These are phyloP conservation scores for Mitragyna speciosa DNA, from an alignment of 257 asterid genomes.

Conservation along the genomic window DNA sequence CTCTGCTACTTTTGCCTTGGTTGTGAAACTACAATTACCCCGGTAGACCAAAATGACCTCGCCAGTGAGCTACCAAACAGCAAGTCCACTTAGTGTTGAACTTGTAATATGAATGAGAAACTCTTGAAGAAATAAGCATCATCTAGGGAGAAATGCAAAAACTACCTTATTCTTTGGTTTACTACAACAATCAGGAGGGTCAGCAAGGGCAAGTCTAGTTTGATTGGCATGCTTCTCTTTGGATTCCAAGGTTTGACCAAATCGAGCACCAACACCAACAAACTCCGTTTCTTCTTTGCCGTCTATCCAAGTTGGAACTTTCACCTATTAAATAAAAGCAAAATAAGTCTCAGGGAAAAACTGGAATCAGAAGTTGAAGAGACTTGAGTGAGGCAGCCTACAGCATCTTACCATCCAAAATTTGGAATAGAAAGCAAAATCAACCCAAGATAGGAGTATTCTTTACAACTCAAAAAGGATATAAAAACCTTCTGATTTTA, in stretches of 20 bases:
- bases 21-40: conserved; percentile 83
- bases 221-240: conserved; percentile 94
- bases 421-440: neutral
- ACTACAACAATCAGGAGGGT: conserved; percentile 91
- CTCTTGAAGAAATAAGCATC: conserved; percentile 2
- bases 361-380: conserved; percentile 7
- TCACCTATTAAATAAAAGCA: conserved; percentile 54
- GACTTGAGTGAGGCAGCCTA: neutral
- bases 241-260: conserved; percentile 88
- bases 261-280: conserved; percentile 97
- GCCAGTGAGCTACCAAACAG: conserved; percentile 59
- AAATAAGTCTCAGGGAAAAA: conserved; percentile 12
- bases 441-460: neutral
- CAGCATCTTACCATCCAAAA: neutral
- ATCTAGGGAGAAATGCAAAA: conserved; percentile 14
- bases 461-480: neutral
- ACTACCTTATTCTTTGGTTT: conserved; percentile 72
- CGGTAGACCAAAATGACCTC: conserved; percentile 88
- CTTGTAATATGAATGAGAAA: conserved; percentile 14
- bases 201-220: conserved; percentile 72
- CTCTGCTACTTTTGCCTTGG: conserved; percentile 81
- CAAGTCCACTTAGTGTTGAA: conserved; percentile 11
- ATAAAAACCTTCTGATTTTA: neutral
- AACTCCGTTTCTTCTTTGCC: conserved; percentile 71
- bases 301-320: conserved; percentile 83